Conservation (phyloP, 2,329 filamentous ascomycete genomes). For the Exophiala calicioides region DNA sequence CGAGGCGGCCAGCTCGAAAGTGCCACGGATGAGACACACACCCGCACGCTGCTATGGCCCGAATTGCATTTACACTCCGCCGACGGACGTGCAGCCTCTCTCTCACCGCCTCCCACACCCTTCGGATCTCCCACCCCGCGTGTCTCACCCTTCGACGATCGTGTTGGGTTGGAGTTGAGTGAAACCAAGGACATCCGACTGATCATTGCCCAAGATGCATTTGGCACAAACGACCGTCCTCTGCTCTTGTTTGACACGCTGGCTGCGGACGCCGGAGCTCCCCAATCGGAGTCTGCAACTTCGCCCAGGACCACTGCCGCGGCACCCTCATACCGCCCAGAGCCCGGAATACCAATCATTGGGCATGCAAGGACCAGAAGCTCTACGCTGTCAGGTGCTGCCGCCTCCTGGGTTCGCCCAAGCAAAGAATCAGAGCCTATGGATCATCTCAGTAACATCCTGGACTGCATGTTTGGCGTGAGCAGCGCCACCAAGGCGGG, state of each 20-base stretch:
- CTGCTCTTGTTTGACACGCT: conserved; percentile 49
- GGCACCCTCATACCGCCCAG: conserved; percentile 29
- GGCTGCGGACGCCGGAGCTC: conserved; percentile 19
- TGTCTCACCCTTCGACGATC: conserved; percentile 49
- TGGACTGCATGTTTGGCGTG: conserved; percentile 64
- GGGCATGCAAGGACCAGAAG: conserved; percentile 46
- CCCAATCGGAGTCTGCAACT: conserved; percentile 5
- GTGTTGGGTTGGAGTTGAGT: conserved; percentile 49
- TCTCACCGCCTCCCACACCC: conserved; percentile 41
- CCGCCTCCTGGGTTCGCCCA: conserved; percentile 40
- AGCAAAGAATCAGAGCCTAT: conserved; percentile 39
- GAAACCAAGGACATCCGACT: conserved; percentile 47
- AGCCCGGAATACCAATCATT: conserved; percentile 40
- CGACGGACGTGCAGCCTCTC: conserved; percentile 43
- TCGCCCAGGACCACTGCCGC: conserved; percentile 5
- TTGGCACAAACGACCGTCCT: conserved; percentile 49
- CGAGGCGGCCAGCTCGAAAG: conserved; percentile 39
- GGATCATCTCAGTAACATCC: conserved; percentile 52
- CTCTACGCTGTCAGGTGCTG: conserved; percentile 45
- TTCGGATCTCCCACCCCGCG: conserved; percentile 42
- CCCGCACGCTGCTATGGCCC: conserved; percentile 50
- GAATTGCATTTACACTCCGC: conserved; percentile 45
- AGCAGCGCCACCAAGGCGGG: conserved; percentile 59
- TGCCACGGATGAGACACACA: conserved; percentile 52
- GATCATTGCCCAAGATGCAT: conserved; percentile 50